Evolutionary conservation across 768 basidiomycete species (phyloP).

Genomic region (Hericium rajendrae): DNA sequence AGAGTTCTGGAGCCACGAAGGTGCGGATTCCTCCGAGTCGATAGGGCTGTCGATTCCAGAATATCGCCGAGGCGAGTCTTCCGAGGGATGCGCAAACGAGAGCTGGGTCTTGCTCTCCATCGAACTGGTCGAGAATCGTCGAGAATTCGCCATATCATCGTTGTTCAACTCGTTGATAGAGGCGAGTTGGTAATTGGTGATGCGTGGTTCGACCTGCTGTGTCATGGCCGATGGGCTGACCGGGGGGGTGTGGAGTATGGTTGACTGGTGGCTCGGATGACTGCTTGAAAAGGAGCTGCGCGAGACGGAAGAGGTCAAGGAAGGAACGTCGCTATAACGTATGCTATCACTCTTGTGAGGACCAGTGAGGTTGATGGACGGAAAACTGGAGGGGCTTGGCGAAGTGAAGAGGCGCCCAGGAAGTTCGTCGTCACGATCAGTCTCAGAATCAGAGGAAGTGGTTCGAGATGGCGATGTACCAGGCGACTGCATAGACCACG

Average conservation of each 20-base stretch:
- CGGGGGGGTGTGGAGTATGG: conserved; percentile 13
- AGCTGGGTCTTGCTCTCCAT: neutral
- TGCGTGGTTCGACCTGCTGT: neutral
- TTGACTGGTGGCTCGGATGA: neutral
- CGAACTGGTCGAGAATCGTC: neutral
- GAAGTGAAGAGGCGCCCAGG: neutral
- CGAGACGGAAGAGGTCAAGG: conserved; percentile 19
- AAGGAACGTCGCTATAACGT: neutral
- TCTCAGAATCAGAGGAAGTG: neutral
- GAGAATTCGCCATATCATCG: neutral
- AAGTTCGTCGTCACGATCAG: neutral
- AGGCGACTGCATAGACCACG: too few species aligned
- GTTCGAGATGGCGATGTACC: neutral
- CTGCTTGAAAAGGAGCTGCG: conserved; percentile 18
- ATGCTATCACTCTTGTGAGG: neutral
- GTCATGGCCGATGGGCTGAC: conserved; percentile 6
- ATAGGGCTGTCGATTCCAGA: neutral
- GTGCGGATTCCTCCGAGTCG: neutral
- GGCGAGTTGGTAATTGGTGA: conserved; percentile 2
- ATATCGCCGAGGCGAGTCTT: neutral
- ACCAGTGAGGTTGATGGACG: neutral
- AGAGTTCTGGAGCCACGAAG: neutral
- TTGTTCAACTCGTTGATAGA: conserved; percentile 6
- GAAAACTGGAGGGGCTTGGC: neutral
- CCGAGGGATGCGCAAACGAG: neutral